Evolutionary conservation across 2,329 filamentous ascomycete genomes (phyloP).

Genomic region (Cordyceps farinosa): DNA sequence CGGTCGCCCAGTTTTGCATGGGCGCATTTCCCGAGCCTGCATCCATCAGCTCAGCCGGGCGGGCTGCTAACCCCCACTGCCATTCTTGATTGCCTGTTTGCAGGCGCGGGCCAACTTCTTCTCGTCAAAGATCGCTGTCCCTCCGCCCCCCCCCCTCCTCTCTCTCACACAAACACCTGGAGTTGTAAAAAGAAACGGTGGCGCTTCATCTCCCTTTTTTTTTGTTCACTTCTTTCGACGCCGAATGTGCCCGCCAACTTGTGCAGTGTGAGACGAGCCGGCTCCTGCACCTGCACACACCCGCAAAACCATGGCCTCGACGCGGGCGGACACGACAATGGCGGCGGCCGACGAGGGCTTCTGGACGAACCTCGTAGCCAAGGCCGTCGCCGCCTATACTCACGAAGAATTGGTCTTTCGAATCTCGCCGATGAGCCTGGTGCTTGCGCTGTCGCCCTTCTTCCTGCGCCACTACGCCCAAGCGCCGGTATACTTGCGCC

Average conservation of each 20-base stretch:
- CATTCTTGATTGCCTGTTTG: neutral
- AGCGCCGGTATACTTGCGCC: conserved; percentile 1
- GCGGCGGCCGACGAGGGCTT: too few species aligned
- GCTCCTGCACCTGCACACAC: neutral
- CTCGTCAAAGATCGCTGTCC: too few species aligned
- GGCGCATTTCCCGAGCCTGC: too few species aligned
- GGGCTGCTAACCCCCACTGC: too few species aligned
- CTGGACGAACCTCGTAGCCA: neutral
- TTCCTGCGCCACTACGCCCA: conserved; percentile 13
- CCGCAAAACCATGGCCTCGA: neutral
- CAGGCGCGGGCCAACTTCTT: too few species aligned
- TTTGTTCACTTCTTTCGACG: neutral
- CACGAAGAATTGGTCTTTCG: conserved; percentile 9
- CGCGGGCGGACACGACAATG: neutral
- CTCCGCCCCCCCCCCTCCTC: neutral
- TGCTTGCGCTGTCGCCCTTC: conserved; percentile 10
- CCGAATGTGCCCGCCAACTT: neutral
- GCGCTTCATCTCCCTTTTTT: neutral
- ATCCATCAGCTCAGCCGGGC: too few species aligned
- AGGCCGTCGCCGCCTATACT: neutral
- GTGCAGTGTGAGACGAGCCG: neutral
- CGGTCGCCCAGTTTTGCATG: neutral
- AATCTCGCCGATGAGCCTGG: neutral
- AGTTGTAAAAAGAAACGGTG: neutral
- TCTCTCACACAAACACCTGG: neutral